Percentiles rank a stretch among this genome's conserved stretches.
Conservation (phyloP, 78 protist genomes). For the Salpingoeca rosetta region DNA sequence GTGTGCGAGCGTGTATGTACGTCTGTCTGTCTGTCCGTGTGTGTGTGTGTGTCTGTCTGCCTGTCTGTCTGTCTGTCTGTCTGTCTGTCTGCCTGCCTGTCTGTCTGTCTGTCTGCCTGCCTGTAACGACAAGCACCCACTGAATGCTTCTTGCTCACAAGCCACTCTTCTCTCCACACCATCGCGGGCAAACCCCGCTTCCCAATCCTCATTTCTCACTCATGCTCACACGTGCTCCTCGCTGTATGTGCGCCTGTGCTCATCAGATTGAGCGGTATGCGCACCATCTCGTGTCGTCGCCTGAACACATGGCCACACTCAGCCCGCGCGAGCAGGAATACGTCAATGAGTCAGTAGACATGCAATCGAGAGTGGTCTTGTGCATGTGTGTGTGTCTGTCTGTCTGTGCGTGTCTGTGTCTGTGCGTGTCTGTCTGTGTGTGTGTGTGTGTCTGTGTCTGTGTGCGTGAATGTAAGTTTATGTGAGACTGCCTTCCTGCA, state of each 20-base stretch:
- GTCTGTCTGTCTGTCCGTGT: not conserved
- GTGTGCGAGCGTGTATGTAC: not conserved
- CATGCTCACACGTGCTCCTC: too few species aligned
- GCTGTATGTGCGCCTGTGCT: too few species aligned
- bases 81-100: not conserved
- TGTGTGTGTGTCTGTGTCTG: not conserved
- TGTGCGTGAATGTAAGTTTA: not conserved
- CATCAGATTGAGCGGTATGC: not conserved
- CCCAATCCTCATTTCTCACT: too few species aligned
- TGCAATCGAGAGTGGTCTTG: not conserved
- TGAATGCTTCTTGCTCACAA: not conserved
- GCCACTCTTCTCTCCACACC: not conserved
- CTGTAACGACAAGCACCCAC: not conserved
- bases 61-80: not conserved
- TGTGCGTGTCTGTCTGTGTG: not conserved
- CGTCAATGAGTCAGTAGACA: not conserved
- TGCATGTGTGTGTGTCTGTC: not conserved
- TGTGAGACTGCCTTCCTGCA: not conserved
- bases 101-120: not conserved
- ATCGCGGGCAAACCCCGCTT: too few species aligned
- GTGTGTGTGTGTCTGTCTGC: not conserved
- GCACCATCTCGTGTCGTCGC: not conserved
- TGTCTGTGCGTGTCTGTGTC: constrained; percentile 3
- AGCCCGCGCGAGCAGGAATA: constrained; percentile 23
- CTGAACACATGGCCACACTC: not conserved